Evolutionary conservation across 1,284 basidiomycete genomes (phyloP).

Genomic region (Malassezia psittaci): DNA sequence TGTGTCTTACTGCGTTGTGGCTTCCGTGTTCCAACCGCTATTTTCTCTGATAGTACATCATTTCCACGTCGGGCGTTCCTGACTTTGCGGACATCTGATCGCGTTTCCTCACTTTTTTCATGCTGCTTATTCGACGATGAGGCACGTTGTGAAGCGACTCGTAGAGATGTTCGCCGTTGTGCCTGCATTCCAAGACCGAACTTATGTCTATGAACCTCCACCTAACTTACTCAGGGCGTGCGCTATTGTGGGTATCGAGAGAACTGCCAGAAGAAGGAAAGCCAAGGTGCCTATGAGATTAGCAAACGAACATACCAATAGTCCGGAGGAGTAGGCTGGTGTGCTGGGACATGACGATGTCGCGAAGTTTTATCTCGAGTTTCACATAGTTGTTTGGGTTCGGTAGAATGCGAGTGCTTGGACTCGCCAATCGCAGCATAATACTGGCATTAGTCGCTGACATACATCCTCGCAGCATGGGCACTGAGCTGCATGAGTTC

Average conservation of each 20-base stretch:
- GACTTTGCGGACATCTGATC: too few relatives aligned
- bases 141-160: not conserved
- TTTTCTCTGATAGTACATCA: too few relatives aligned
- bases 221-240: not conserved
- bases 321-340: slow-evolving; percentile 14
- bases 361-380: not conserved
- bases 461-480: slow-evolving; percentile 13
- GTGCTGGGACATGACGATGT: not conserved
- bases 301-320: slow-evolving; percentile 13
- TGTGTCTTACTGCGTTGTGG: too few relatives aligned
- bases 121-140: too few relatives aligned
- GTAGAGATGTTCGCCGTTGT: not conserved
- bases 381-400: not conserved
- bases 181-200: not conserved
- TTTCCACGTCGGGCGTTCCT: too few relatives aligned
- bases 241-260: not conserved
- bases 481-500: slow-evolving; percentile 4
- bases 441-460: slow-evolving; percentile 2
- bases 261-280: slow-evolving; percentile 8
- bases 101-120: too few relatives aligned
- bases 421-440: not conserved
- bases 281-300: slow-evolving; percentile 1
- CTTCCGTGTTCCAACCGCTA: too few relatives aligned
- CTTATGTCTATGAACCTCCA: slow-evolving; percentile 1
- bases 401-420: too few relatives aligned